Base-by-base conservation (phyloP, 1,284 basidiomycete genomes). In the Microbotryum silenes-acaulis region DNA sequence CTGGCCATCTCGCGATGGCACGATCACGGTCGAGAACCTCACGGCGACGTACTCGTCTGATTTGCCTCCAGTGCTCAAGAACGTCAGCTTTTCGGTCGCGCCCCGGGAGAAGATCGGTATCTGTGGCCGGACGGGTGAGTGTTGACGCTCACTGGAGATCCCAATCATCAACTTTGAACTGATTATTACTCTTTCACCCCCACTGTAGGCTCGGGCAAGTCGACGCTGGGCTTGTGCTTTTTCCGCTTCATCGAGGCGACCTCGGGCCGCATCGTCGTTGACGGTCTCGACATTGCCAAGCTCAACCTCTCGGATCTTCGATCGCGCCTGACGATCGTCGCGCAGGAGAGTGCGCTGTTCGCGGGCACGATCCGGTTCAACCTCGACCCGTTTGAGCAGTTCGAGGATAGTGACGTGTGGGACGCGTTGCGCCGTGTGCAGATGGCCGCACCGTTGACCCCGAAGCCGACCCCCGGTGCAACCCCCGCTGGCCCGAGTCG, bases 331-430 rank as follows among this genome's bases (percentile, higher is more conserved):
- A 80, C 79, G 7, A 80, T 81, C 63, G 74, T 82, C 12, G 79
- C 80, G 1, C 79, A 80, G 69, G 78, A 79, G 57, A 76, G 78
- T 0, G 75, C 76, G 50, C 73, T 79, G 12, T 78, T 78, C 66
- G 73, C 72, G 9, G 77, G 77, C 1, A 74, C 76, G 33, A 59
- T 67, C 8, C 51, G 67, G 6, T 67, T 66, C 58, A 69, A 69
- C 51, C 53, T 68, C n/a, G 64, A 47, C 42, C 80, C 80, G 0
- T 80, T 81, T 69, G 70, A 69, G 50, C 72, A 75, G 60, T 77
- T 77, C 67, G 76, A 78, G 27, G 80, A 81, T 54, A 67, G 66
- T 18, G 79, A 80, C 45, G 71, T 81, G 49, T 82, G 80, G 79
- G 78, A 78, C 56, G 79, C 78, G 2, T 73, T 82, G 0, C 73